Percentiles rank a stretch among this genome's conserved stretches.
These are phyloP conservation scores for Penicillium sp. DNA, from an alignment of 2,329 filamentous ascomycete species.

Conservation along the genomic window DNA sequence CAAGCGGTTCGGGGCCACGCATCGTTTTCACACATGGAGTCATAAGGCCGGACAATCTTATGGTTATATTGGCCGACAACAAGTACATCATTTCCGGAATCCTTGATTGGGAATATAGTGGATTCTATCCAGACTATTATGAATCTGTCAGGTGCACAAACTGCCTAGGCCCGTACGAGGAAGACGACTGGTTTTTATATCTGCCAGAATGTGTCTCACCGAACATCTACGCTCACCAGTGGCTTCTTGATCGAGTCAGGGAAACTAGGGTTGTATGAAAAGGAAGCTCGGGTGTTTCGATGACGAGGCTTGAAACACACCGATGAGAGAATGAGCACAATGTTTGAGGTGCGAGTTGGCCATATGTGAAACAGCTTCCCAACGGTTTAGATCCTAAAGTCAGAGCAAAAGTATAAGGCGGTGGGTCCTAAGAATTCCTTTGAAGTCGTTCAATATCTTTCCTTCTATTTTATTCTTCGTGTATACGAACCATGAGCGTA, in stretches of 20 bases:
- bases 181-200: constrained; percentile 7
- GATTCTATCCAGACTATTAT: constrained; percentile 31
- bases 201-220: constrained; percentile 6
- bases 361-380: no score
- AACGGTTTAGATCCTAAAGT: no score
- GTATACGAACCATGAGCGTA: background rate
- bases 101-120: constrained; percentile 32
- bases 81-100: constrained; percentile 12
- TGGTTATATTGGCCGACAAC: constrained; percentile 14
- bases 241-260: constrained; percentile 7
- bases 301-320: no score
- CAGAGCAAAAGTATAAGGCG: no score
- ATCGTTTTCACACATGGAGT: constrained; percentile 27
- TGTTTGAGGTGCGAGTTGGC: no score
- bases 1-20: background rate
- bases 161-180: background rate
- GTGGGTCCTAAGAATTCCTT: background rate
- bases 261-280: background rate
- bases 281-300: no score
- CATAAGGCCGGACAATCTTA: constrained; percentile 25
- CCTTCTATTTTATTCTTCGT: background rate
- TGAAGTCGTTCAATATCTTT: background rate
- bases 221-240: constrained; percentile 2
- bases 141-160: constrained; percentile 7
- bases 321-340: no score